Percentiles rank a stretch among this genome's conserved stretches.
Conservation (phyloP, 495 filamentous ascomycete genomes). For the Aspergillus incahuasiensis region DNA sequence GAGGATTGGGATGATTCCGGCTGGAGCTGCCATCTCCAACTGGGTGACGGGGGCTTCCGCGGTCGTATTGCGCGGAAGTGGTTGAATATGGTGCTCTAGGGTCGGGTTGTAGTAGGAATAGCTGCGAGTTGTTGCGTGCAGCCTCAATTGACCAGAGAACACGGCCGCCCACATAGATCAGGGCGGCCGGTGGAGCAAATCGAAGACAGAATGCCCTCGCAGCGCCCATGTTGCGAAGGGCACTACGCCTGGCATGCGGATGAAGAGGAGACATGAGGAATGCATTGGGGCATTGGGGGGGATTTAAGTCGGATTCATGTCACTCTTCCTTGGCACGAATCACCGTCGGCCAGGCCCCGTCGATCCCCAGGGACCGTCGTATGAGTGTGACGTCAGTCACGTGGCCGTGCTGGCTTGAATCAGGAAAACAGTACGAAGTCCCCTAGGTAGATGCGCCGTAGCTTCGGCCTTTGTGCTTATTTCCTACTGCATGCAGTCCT, state of each 20-base stretch:
- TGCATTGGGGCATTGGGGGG: slow-evolving; percentile 4
- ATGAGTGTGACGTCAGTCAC: slow-evolving; percentile 27
- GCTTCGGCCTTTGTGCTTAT: too few species aligned
- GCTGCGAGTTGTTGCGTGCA: slow-evolving; percentile 19
- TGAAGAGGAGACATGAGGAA: slow-evolving; percentile 50
- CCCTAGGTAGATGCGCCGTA: too few species aligned
- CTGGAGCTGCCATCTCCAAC: not conserved
- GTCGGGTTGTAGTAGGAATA: slow-evolving; percentile 12
- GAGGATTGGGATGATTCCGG: not conserved
- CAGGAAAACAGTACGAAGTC: too few species aligned
- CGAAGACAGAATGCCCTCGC: slow-evolving; percentile 29
- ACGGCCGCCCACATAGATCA: slow-evolving; percentile 27
- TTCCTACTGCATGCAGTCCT: too few species aligned
- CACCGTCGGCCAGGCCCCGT: not conserved
- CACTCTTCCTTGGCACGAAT: slow-evolving; percentile 8
- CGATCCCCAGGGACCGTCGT: not conserved
- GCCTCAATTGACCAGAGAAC: slow-evolving; percentile 25
- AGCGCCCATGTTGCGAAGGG: slow-evolving; percentile 30
- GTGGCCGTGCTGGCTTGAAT: too few species aligned
- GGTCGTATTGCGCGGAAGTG: slow-evolving; percentile 9
- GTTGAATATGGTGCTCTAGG: slow-evolving; percentile 26
- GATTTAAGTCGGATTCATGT: slow-evolving; percentile 12
- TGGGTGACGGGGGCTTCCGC: slow-evolving; percentile 12
- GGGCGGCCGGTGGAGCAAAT: slow-evolving; percentile 36
- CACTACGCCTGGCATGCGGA: slow-evolving; percentile 48